Base-by-base conservation (phyloP, 352 stramenopile genomes). In the Globisporangium splendens region DNA sequence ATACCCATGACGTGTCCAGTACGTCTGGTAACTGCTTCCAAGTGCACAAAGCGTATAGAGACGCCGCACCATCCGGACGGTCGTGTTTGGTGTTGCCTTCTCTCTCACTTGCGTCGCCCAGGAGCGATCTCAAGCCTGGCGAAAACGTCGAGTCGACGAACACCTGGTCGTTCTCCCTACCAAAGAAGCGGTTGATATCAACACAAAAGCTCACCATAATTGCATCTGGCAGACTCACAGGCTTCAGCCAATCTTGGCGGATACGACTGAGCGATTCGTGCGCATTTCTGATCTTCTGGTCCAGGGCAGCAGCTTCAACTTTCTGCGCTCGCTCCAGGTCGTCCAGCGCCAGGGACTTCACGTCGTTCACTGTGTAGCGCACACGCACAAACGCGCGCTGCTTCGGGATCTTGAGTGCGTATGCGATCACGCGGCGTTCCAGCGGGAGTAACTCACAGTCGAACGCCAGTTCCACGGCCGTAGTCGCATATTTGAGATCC, bases 121-220 rank as follows among this genome's bases (percentile, higher is more conserved):
- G n/a, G 15, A 67, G 33, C 11, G 61, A 63, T 1, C 13, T 21
- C 39, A 17, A 7, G 0, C 6, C 28, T 1, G 63, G 63, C 0
- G 67, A 61, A 44, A 86, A 88, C 8, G 38, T 62, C 10, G 51
- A 15, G 43, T 88, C 77, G n/a, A 84, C 62, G 51, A 83, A 85
- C 11, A 57, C 33, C 4, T 18, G n/a, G 20, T 53, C 50, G 24
- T 15, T 20, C 3, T 60, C 42, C 12, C 65, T 22, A 33, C 39
- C 53, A 61, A 62, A 77, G 59, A 73, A 74, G 10, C 60, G 65
- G 47, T 83, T 84, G 24, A 83, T 63, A 38, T 83, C 73, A 21
- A 18, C 51, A 58, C 73, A 77, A 4, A 24, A 46, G 59, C 54
- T 57, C 0, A 42, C 35, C 28, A 60, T 24, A 15, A 59, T 46